Conservation (phyloP, 441 rosid genomes). For the Gossypium lobatum region DNA sequence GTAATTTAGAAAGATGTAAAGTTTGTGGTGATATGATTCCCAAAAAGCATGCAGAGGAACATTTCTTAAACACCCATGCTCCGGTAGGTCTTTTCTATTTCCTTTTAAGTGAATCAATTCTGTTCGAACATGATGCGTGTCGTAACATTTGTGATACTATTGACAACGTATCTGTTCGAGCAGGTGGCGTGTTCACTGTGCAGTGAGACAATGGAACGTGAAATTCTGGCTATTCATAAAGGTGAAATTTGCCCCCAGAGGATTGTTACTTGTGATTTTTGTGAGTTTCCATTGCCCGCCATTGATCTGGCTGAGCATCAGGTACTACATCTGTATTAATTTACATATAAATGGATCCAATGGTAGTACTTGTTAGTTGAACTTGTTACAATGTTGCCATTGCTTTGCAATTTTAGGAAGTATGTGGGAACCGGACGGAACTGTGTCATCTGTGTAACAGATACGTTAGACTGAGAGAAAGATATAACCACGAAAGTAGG, state of each 20-base stretch:
- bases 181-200: constrained; percentile 84
- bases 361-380: not conserved
- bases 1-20: constrained; percentile 86
- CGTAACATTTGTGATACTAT: constrained; percentile 2
- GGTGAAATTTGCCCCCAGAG: constrained; percentile 86
- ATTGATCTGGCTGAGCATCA: constrained; percentile 90
- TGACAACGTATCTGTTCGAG: constrained; percentile 17
- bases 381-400: constrained; percentile 15
- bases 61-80: constrained; percentile 76
- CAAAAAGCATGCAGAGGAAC: constrained; percentile 78
- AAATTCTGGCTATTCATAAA: constrained; percentile 63
- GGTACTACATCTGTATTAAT: constrained; percentile 35
- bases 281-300: constrained; percentile 91
- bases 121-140: not conserved
- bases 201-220: constrained; percentile 85
- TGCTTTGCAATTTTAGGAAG: constrained; percentile 48
- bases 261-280: constrained; percentile 83
- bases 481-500: constrained; percentile 58
- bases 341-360: not conserved
- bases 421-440: constrained; percentile 93
- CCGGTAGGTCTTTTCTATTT: constrained; percentile 48
- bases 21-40: constrained; percentile 92
- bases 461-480: constrained; percentile 82
- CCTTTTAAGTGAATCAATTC: not conserved
- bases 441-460: constrained; percentile 76